Base-by-base conservation (phyloP, 441 rosid species). In the Adansonia gregorii region DNA sequence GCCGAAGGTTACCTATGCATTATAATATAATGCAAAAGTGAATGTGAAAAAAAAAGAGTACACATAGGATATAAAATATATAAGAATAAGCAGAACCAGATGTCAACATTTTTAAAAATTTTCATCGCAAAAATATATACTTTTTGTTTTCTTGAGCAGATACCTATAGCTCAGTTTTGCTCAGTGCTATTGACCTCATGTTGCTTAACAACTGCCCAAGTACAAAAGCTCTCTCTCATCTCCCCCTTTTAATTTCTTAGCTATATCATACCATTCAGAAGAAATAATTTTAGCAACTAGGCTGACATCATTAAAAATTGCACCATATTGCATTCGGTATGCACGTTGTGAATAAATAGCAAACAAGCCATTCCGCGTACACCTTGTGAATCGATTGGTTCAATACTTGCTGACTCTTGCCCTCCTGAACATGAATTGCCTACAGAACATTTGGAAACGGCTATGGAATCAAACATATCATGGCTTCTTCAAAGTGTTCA, bases 211-310 rank as follows among this genome's bases (percentile, higher is more conserved):
- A 60, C 69, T 22, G 22, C 41, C 73, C 58, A 9, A 48, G 41
- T 8, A 74, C 11, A 27, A 70, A 0, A 14, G 10, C 20, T 58
- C 20, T 56, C 12, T 73, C 76, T 52, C 22, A 54, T 73, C 6
- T 43, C 35, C 27, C 15, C 46, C n/a, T 74, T 15, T 74, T 45
- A 45, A 74, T 63, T 63, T 64, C 60, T 48, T 48, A 63, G 11
- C 22, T 64, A 27, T 63, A 19, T 9, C 45, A 48, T 15, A 9
- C 45, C 60, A 9, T 48, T 49, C 24, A 10, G 49, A 75, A 27
- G 15, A 63, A 22, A 75, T 52, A 9, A 1, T 12, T 73, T 64
- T 64, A 64, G 63, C 27, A 75, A n/a, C 45, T 31, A 27, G 49
- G 19, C 2, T 59, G 43, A 51, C 15, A 51, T 19, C 56, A 27